These are phyloP conservation scores for Yamadazyma sp. DNA, from an alignment of 805 yeast genomes.

Conservation along the genomic window DNA sequence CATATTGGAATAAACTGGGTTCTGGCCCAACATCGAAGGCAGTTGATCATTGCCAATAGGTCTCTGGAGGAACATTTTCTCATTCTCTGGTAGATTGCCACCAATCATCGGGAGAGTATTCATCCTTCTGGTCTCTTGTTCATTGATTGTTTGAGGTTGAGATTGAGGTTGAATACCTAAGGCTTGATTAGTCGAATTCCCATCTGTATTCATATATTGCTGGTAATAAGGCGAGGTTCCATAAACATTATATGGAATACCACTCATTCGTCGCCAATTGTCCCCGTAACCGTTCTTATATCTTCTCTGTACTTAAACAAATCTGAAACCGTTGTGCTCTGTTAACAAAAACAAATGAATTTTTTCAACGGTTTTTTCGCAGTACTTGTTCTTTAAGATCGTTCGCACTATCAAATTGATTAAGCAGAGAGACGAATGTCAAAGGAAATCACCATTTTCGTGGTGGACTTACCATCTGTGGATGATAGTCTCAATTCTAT, in stretches of 20 bases:
- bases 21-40: no score
- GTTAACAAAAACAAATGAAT: no score
- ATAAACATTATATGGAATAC: constrained; percentile 7
- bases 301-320: no score
- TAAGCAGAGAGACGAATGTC: no score
- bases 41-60: no score
- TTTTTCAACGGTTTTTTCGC: no score
- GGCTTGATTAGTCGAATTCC: not conserved
- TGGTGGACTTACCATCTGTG: constrained; percentile 54
- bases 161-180: not conserved
- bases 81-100: not conserved
- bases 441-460: constrained; percentile 43
- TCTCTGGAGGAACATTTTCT: not conserved
- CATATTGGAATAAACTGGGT: no score
- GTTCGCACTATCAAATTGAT: no score
- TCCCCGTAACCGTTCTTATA: not conserved
- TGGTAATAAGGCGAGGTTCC: constrained; percentile 4
- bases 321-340: no score
- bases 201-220: not conserved
- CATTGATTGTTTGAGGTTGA: not conserved
- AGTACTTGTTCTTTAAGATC: no score
- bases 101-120: constrained; percentile 4
- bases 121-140: not conserved
- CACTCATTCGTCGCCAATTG: not conserved
- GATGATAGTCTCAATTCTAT: no score